Evolutionary conservation across 2,329 filamentous ascomycete species (phyloP), one percentile per base, ranked within the genome.

Genomic region (Iodosphaeria phyllophila): DNA sequence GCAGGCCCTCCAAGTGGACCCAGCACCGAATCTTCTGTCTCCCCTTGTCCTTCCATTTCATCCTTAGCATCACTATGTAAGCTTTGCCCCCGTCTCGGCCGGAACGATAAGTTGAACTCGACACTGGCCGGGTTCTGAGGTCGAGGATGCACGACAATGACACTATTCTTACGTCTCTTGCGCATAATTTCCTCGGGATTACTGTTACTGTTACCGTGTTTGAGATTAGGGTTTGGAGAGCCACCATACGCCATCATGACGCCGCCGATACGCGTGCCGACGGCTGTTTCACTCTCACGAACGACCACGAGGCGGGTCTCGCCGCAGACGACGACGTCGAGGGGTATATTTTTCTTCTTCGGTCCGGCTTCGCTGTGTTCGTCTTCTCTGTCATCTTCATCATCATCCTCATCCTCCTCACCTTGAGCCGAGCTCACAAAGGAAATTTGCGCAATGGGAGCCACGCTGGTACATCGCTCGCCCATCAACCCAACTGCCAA

Each of bases 231-330:
- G n/a, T n/a, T n/a, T n/a, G n/a, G n/a, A n/a, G n/a, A n/a, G n/a
- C n/a, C n/a, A n/a, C n/a, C n/a, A n/a, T n/a, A n/a, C n/a, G n/a
- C n/a, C n/a, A n/a, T 42, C 31, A 49, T 43, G 10, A 49, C 44
- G 14, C 46, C 46, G 11, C 54, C 54, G 19, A 58, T 49, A 30
- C 50, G 52, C 29, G 48, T 51, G 23, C 53, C 56, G 0, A 51
- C 46, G 3, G 50, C 51, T 3, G 60, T 58, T 25, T 65, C 59
- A 29, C 50, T 58, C 33, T 67, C 60, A 12, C 58, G 59, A 9
- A 68, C 54, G 14, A 67, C 43, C 6, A 70, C 57, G 4, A 70
- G 37, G 20, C 64, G 54, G 18, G 54, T 60, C 39, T 71, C 65
- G 15, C 65, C 65, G 18, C 57, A 56, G 6, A 70, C 43, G 5